A percentile compares a stretch with the other conserved stretches of the same genome.
phyloP scores from a whole-genome alignment of 352 stramenopile genomes.

The Pythium brachiatum region DNA sequence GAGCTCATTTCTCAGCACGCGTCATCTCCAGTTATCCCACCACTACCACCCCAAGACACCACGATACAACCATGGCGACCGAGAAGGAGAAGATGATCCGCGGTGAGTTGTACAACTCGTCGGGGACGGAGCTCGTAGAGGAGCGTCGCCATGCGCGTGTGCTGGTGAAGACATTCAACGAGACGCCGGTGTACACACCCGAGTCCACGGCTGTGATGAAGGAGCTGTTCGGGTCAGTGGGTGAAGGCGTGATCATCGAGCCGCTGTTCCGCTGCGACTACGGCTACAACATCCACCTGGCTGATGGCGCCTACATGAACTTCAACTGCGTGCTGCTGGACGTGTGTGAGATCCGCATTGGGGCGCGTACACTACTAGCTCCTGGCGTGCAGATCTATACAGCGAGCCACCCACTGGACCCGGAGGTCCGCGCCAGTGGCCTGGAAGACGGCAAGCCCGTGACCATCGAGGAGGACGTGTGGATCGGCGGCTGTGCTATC shows the following conservation, averaged over 20 bases:
- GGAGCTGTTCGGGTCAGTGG: conserved; percentile 45
- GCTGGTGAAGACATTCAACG: conserved; percentile 47
- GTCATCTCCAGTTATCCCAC: too few relatives aligned
- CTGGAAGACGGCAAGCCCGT: conserved; percentile 63
- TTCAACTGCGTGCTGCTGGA: conserved; percentile 88
- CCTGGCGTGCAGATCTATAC: conserved; percentile 81
- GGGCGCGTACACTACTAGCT: conserved; percentile 65
- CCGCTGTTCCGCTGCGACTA: conserved; percentile 89
- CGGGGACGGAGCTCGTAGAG: conserved; percentile 36
- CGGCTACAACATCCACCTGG: conserved; percentile 78
- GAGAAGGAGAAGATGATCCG: conserved; percentile 65
- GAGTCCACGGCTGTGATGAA: conserved; percentile 29
- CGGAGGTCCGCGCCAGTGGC: conserved; percentile 36
- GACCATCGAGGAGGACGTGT: conserved; percentile 82
- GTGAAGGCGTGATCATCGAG: conserved; percentile 56
- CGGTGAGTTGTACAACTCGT: conserved; percentile 51
- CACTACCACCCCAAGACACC: too few relatives aligned
- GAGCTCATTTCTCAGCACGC: background rate
- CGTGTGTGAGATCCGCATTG: conserved; percentile 74
- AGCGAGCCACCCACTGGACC: conserved; percentile 71
- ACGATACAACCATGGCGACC: conserved; percentile 23
- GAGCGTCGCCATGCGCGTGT: conserved; percentile 36
- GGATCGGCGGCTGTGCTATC: conserved; percentile 75
- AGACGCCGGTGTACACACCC: conserved; percentile 24
- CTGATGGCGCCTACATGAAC: conserved; percentile 84